These are phyloP conservation scores for Xylaria sp. DNA, from an alignment of 2,329 filamentous ascomycete genomes.

Conservation along the genomic window DNA sequence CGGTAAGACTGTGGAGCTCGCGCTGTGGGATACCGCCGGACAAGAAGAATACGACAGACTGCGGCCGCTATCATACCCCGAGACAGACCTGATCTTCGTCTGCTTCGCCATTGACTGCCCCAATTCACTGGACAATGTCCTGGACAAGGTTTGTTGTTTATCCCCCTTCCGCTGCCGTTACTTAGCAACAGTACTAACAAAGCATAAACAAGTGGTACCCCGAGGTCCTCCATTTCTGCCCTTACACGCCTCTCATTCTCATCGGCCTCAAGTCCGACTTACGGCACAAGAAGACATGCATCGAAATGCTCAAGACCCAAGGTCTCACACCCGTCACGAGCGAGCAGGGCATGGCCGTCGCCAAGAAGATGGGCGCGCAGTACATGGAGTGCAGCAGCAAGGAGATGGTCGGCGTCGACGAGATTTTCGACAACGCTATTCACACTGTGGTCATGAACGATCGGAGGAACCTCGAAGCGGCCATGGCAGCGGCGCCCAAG, in stretches of 20 bases:
- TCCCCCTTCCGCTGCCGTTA: background rate
- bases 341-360: slow-evolving; percentile 88
- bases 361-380: slow-evolving; percentile 90
- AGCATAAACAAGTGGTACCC: slow-evolving; percentile 80
- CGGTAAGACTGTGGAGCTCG: slow-evolving; percentile 95
- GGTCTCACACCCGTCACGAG: slow-evolving; percentile 93
- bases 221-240: slow-evolving; percentile 98
- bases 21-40: slow-evolving; percentile 97
- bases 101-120: slow-evolving; percentile 99
- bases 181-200: slow-evolving; percentile 19
- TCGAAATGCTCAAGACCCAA: slow-evolving; percentile 98
- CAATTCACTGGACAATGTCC: slow-evolving; percentile 96
- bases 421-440: slow-evolving; percentile 94
- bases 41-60: slow-evolving; percentile 99
- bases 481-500: slow-evolving; percentile 54
- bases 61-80: slow-evolving; percentile 94
- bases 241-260: slow-evolving; percentile 94
- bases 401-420: slow-evolving; percentile 94
- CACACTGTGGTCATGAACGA: slow-evolving; percentile 88
- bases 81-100: slow-evolving; percentile 97
- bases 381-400: slow-evolving; percentile 99
- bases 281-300: slow-evolving; percentile 93
- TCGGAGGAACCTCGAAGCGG: slow-evolving; percentile 68
- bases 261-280: slow-evolving; percentile 97
- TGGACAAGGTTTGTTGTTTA: slow-evolving; percentile 83